phyloP scores from a whole-genome alignment of 805 yeast genomes.

The Teunomyces atbi region DNA sequence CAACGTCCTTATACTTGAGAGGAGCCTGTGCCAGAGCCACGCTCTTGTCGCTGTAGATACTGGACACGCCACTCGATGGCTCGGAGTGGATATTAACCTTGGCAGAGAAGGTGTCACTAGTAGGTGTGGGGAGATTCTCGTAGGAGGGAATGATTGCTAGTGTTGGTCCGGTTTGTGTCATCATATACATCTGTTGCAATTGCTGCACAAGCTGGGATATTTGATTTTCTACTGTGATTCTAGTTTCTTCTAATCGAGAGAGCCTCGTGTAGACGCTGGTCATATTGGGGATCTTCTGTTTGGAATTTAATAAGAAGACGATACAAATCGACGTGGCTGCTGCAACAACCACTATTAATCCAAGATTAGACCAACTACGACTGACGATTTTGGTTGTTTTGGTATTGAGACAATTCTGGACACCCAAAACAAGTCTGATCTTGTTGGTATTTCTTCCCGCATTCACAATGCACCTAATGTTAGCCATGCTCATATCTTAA shows the following conservation, averaged over 20 bases:
- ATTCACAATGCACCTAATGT: background rate
- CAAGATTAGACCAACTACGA: background rate
- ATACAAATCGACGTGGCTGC: background rate
- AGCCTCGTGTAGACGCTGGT: background rate
- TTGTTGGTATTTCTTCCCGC: background rate
- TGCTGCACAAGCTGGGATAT: background rate
- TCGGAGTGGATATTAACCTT: background rate
- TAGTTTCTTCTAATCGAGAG: background rate
- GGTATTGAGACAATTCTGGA: background rate
- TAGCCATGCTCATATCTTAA: background rate
- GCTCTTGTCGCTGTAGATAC: background rate
- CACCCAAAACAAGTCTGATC: background rate
- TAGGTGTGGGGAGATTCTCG: constrained; percentile 8
- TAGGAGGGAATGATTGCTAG: background rate
- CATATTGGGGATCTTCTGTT: background rate
- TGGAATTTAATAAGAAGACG: background rate
- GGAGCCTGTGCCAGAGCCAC: background rate
- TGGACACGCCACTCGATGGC: constrained; percentile 1
- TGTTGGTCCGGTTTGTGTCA: background rate
- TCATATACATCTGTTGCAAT: background rate
- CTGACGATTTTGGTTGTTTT: too few relatives aligned
- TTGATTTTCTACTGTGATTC: background rate
- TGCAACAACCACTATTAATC: background rate
- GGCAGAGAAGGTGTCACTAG: background rate
- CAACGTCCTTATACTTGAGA: constrained; percentile 17